A percentile compares a stretch with the other conserved stretches of the same genome.
Evolutionary conservation across 2,329 filamentous ascomycete genomes (phyloP).

Genomic region (Fusarium napiforme): DNA sequence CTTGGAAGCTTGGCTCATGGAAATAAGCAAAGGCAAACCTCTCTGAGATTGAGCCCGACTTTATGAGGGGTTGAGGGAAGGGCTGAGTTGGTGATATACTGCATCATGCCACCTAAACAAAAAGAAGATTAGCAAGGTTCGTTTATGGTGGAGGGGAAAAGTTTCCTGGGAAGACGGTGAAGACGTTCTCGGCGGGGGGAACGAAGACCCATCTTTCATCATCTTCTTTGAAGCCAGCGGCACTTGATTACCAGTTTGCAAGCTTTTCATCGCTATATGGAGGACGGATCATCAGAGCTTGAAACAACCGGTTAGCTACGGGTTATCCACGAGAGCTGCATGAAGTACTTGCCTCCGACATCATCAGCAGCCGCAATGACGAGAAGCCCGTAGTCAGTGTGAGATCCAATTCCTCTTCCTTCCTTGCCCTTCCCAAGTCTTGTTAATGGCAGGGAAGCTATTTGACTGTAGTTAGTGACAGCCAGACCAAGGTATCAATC

Average conservation of each 20-base stretch:
- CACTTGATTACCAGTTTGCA: constrained; percentile 59
- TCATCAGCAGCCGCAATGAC: constrained; percentile 62
- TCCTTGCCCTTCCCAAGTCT: constrained; percentile 58
- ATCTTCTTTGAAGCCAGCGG: constrained; percentile 57
- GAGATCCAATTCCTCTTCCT: constrained; percentile 62
- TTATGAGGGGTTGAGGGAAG: constrained; percentile 62
- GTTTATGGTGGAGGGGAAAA: background rate
- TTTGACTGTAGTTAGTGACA: no score
- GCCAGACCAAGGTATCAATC: rapidly evolving
- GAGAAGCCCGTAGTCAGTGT: constrained; percentile 63
- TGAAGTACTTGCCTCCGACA: constrained; percentile 54
- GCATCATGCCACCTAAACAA: constrained; percentile 60
- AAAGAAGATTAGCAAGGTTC: background rate
- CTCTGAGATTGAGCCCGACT: constrained; percentile 58
- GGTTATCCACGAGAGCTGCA: rapidly evolving
- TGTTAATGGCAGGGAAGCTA: constrained; percentile 47
- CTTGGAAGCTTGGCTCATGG: constrained; percentile 61
- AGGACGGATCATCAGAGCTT: constrained; percentile 59
- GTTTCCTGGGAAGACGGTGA: constrained; percentile 61
- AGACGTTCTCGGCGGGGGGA: constrained; percentile 55
- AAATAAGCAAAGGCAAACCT: constrained; percentile 63
- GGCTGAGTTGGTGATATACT: constrained; percentile 59
- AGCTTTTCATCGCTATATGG: constrained; percentile 53
- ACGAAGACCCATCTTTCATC: constrained; percentile 60
- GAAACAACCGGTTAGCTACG: background rate